Evolutionary conservation across 2,329 filamentous ascomycete species (phyloP), one percentile per base, ranked within the genome.

Genomic region (Dryadomyces quercus-mongolicae): DNA sequence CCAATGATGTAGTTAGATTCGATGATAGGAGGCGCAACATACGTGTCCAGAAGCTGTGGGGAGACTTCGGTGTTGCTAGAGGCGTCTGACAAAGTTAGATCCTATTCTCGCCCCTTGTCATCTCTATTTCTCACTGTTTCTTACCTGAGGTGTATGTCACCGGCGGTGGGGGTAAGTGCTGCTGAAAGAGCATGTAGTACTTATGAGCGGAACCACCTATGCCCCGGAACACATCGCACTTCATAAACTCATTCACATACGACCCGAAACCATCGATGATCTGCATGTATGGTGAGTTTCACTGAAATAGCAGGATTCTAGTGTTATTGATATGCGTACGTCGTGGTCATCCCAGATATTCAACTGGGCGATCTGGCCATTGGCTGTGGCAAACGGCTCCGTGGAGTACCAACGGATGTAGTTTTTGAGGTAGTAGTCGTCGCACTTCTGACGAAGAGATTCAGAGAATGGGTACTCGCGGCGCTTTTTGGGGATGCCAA

Each of bases 291-390:
- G 42, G 8, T 9, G 12, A 18, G 15, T 3, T 18, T 20, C 18
- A 49, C 6, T 12, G 15, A 16, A 9, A 6, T 9, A 15, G 42
- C 5, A 25, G 25, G 15, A 25, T 6, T 9, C 1, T 3, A 18
- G 1, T 18, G 12, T 2, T 18, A 8, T 2, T 12, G 74, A 78
- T 8, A 31, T 31, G 25, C 71, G 77, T 72, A 80, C 66, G 65
- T 93, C 88, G 66, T 97, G 93, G 62, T 98, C 93, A 67, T 98
- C 93, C 91, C 92, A 98, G 47, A 98, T 88, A 64, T 97, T 98
- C 60, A 98, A 72, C 80, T 95, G 94, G 1, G 93, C 84, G 58
- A 98, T 97, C 66, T 96, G 90, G 1, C 86, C 86, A 61, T 91
- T 94, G 38, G 88, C 88, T 62, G 85, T 75, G 1, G 88, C 85